A percentile compares a stretch with the other conserved stretches of the same genome.
Conservation (phyloP, 1,139 yeast species). For the Torulaspora globosa region DNA sequence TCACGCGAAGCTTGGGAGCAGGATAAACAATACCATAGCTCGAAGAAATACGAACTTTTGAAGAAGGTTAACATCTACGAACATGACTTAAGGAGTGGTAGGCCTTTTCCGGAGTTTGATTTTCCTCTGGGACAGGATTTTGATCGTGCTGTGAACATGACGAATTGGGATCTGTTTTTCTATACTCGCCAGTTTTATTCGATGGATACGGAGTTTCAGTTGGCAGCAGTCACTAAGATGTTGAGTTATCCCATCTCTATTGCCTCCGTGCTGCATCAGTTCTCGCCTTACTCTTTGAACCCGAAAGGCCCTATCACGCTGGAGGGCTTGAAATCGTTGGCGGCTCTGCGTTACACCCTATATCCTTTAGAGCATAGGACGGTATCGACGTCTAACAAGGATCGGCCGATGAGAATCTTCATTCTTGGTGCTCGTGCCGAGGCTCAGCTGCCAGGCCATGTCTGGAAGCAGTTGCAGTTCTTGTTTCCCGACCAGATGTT, state of each 20-base stretch:
- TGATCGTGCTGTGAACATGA: constrained; percentile 73
- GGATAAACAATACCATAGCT: constrained; percentile 67
- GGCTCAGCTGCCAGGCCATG: constrained; percentile 88
- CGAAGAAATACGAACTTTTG: constrained; percentile 65
- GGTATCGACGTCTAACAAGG: constrained; percentile 54
- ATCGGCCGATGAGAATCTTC: constrained; percentile 85
- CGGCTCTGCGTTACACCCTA: constrained; percentile 85
- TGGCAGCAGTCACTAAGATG: constrained; percentile 93
- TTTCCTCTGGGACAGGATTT: constrained; percentile 79
- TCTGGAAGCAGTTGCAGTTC: constrained; percentile 90
- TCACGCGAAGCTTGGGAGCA: constrained; percentile 83
- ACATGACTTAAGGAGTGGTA: constrained; percentile 89
- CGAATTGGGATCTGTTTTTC: constrained; percentile 88
- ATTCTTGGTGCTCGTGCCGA: constrained; percentile 91
- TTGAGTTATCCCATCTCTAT: constrained; percentile 89
- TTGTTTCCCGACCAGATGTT: constrained; percentile 78
- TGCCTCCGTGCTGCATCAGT: constrained; percentile 76
- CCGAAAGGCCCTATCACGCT: constrained; percentile 86
- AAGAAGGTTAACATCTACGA: constrained; percentile 88
- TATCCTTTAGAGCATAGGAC: constrained; percentile 58
- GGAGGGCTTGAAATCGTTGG: constrained; percentile 88
- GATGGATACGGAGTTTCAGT: constrained; percentile 94
- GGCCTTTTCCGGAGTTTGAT: constrained; percentile 91
- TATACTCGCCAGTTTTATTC: constrained; percentile 91
- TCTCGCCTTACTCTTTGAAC: constrained; percentile 72